Evolutionary conservation across 768 basidiomycete species (phyloP), one percentile per base, ranked within the genome.

Genomic region (Chalciporus chontae): DNA sequence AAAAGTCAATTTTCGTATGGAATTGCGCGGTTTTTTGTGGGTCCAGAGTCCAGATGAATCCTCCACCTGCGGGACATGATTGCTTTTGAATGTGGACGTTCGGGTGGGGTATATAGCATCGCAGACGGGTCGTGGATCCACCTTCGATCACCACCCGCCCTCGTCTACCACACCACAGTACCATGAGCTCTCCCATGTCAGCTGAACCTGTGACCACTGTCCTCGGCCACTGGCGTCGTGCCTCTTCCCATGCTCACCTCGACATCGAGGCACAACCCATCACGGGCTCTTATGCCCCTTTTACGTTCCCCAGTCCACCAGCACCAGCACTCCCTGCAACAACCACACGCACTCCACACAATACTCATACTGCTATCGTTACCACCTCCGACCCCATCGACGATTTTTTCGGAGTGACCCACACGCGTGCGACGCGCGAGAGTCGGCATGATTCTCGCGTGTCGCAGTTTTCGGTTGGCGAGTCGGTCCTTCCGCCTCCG

Each of bases 361-460:
- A 17, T 17, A 14, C n/a, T 34, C 36, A 21, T n/a, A 36, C 15
- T 36, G 15, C 11, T 11, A 11, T 31, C 1, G 3, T 31, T 31
- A n/a, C 36, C 15, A 41, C 47, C n/a, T n/a, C n/a, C 11, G 42
- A 57, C 38, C 51, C 55, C 18, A 48, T 65, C 47, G 56, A 68
- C 42, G 61, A 59, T 40, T 62, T 69, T 55, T 67, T 68, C 47
- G 67, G 69, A 7, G 57, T 58, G 47, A 55, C 60, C 2, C 52
- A 31, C 45, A 43, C 49, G 18, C 50, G 60, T 44, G 55, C 53
- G 6, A 70, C 66, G 5, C 64, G 42, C 26, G 69, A 65, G 48
- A 68, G 65, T 54, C 61, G 61, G 9, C 70, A 71, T 52, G 69
- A 71, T 51, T 52, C 57, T n/a, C 52, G 50, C 26, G 5, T 26